phyloP scores from a whole-genome alignment of 2,329 filamentous ascomycete genomes.

The Incumbomyces lentus region DNA sequence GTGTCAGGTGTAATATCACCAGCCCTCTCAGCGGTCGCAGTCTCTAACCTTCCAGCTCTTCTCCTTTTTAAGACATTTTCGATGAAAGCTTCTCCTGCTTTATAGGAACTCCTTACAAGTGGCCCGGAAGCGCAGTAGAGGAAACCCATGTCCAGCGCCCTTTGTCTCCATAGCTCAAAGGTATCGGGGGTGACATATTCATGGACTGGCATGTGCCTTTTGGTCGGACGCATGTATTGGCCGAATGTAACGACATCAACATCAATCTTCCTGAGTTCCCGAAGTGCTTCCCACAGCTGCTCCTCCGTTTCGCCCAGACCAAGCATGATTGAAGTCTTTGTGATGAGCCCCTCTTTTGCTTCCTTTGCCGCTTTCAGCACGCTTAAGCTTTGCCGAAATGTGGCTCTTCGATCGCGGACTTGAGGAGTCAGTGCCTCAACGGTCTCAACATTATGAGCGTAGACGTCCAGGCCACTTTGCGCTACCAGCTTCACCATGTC shows the following conservation, averaged over 20 bases:
- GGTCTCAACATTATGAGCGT: conserved; percentile 95
- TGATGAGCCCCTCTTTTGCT: conserved; percentile 67
- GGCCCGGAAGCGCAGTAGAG: conserved; percentile 92
- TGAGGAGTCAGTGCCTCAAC: conserved; percentile 81
- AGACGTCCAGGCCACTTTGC: conserved; percentile 82
- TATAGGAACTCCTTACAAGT: conserved; percentile 88
- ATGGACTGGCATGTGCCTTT: conserved; percentile 92
- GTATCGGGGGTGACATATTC: conserved; percentile 86
- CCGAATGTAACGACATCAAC: conserved; percentile 97
- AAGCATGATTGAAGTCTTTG: conserved; percentile 98
- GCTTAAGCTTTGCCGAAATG: conserved; percentile 71
- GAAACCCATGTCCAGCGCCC: conserved; percentile 90
- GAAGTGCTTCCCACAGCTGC: conserved; percentile 69
- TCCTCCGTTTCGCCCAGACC: conserved; percentile 86
- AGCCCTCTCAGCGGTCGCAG: conserved; percentile 21
- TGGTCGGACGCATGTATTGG: conserved; percentile 99
- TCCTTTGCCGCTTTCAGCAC: conserved; percentile 77
- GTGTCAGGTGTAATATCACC: conserved; percentile 12
- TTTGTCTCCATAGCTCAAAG: conserved; percentile 84
- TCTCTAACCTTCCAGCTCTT: conserved; percentile 23
- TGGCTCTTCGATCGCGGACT: conserved; percentile 81
- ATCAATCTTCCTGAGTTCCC: conserved; percentile 64
- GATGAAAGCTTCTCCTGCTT: conserved; percentile 96
- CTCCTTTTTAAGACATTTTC: conserved; percentile 94
- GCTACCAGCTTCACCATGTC: conserved; percentile 83